Percentiles rank a stretch among this genome's conserved stretches.
phyloP scores from a whole-genome alignment of 345 rosid species.

The Euphorbia lathyris region DNA sequence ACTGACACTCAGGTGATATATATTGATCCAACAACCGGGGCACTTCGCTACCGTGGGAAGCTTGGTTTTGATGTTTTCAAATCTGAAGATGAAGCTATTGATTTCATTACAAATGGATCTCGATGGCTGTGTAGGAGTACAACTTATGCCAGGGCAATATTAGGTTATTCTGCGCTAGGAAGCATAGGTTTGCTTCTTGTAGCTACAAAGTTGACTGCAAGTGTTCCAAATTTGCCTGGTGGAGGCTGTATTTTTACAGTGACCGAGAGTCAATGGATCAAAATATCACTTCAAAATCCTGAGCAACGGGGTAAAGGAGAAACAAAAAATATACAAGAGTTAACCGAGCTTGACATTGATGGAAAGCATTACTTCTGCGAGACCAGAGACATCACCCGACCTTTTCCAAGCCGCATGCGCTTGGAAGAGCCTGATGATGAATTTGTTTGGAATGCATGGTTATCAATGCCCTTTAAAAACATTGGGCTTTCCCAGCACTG shows the following conservation, averaged over 20 bases:
- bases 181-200: slow-evolving; percentile 76
- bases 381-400: slow-evolving; percentile 80
- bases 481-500: slow-evolving; percentile 68
- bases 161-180: slow-evolving; percentile 89
- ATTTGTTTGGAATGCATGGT: slow-evolving; percentile 95
- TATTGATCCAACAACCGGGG: slow-evolving; percentile 86
- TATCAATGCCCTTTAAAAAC: slow-evolving; percentile 65
- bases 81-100: slow-evolving; percentile 78
- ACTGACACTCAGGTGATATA: slow-evolving; percentile 72
- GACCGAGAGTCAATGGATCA: slow-evolving; percentile 83
- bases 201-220: slow-evolving; percentile 70
- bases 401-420: slow-evolving; percentile 82
- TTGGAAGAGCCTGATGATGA: slow-evolving; percentile 76
- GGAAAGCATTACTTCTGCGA: slow-evolving; percentile 95
- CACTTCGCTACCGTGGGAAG: slow-evolving; percentile 61
- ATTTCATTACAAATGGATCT: slow-evolving; percentile 64
- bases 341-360: slow-evolving; percentile 85
- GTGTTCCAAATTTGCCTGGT: slow-evolving; percentile 79
- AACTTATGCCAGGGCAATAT: slow-evolving; percentile 58
- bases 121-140: slow-evolving; percentile 47
- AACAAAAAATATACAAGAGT: slow-evolving; percentile 74
- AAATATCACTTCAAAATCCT: slow-evolving; percentile 72
- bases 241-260: slow-evolving; percentile 91
- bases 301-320: slow-evolving; percentile 89
- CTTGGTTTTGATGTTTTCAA: slow-evolving; percentile 62